Evolutionary conservation across 2,329 filamentous ascomycete species (phyloP).

Genomic region (Arthrobotrys pseudoclavata): DNA sequence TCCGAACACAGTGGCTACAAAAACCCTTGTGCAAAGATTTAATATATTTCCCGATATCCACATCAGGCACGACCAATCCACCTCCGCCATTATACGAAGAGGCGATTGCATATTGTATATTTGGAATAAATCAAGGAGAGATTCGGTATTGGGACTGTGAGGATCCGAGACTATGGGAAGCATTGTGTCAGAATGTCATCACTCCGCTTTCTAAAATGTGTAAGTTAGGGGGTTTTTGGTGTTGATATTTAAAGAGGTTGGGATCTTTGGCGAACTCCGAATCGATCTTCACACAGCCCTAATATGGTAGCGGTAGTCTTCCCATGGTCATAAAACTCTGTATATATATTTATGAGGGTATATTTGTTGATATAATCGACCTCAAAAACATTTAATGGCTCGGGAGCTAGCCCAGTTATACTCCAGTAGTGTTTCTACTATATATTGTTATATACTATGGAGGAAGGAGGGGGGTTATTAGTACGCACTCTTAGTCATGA

Average conservation of each 20-base stretch:
- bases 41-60: constrained; percentile 51
- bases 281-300: too few relatives aligned
- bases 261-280: neutral
- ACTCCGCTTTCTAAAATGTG: constrained; percentile 56
- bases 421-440: too few relatives aligned
- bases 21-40: constrained; percentile 58
- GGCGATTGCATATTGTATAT: constrained; percentile 46
- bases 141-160: constrained; percentile 36
- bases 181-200: constrained; percentile 60
- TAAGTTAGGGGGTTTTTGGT: constrained; percentile 17
- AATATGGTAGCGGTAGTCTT: too few relatives aligned
- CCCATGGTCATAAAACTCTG: too few relatives aligned
- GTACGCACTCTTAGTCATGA: too few relatives aligned
- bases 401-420: too few relatives aligned
- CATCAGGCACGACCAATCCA: constrained; percentile 29
- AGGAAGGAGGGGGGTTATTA: too few relatives aligned
- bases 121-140: constrained; percentile 38
- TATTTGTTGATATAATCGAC: too few relatives aligned
- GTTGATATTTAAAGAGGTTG: neutral
- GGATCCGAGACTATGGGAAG: constrained; percentile 54
- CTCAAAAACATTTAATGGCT: too few relatives aligned
- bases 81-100: constrained; percentile 40
- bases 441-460: too few relatives aligned
- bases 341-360: too few relatives aligned
- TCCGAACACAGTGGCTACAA: constrained; percentile 60